Conservation (phyloP, 768 basidiomycete genomes). For the Amanita fuliginea region DNA sequence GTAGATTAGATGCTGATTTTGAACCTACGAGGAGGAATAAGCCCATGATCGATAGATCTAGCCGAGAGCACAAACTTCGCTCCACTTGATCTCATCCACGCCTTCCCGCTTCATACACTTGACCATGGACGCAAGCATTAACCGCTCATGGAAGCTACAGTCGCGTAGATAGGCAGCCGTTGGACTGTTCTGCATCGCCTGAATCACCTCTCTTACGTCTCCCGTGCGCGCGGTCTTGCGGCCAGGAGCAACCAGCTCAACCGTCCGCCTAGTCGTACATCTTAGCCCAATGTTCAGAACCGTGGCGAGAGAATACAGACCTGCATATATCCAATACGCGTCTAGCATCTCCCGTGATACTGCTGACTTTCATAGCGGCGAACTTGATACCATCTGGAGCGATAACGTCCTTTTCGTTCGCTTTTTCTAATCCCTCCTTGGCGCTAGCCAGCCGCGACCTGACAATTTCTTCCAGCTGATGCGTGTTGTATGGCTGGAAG, state of each 20-base stretch:
- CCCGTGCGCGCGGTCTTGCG: conserved; percentile 46
- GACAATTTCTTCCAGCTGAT: conserved; percentile 78
- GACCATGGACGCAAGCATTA: conserved; percentile 77
- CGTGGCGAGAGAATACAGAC: conserved; percentile 24
- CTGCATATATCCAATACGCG: conserved; percentile 82
- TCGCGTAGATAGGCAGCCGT: conserved; percentile 74
- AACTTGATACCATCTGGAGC: conserved; percentile 57
- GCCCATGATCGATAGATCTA: not conserved
- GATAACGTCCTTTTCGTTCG: conserved; percentile 39
- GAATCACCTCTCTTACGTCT: conserved; percentile 72
- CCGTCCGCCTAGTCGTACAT: conserved; percentile 48
- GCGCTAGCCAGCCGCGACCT: conserved; percentile 64
- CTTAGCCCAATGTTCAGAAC: not conserved
- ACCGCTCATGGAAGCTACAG: conserved; percentile 78
- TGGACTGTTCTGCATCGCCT: conserved; percentile 84
- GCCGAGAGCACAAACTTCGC: conserved; percentile 42
- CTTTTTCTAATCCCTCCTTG: conserved; percentile 36
- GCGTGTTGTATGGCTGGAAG: conserved; percentile 78
- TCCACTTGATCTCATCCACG: conserved; percentile 81
- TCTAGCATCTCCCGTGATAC: conserved; percentile 90
- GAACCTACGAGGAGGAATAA: conserved; percentile 33
- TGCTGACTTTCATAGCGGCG: conserved; percentile 59
- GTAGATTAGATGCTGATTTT: conserved; percentile 67
- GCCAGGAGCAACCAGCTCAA: conserved; percentile 58
- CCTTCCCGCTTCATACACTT: conserved; percentile 78